Conservation (phyloP, 306 rosid genomes). For the Cucurbita ficifolia region DNA sequence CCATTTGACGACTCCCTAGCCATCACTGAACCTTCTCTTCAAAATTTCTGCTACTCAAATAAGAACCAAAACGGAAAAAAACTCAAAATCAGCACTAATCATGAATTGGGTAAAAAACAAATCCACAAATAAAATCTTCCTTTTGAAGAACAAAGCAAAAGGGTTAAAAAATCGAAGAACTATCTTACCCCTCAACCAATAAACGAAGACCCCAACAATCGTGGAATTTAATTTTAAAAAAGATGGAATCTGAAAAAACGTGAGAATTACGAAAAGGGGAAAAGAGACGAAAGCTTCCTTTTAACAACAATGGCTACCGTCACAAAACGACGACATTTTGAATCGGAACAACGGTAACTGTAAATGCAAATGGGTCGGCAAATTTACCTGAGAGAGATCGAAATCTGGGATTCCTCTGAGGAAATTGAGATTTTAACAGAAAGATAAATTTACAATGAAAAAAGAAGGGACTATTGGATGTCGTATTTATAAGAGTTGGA, state of each 20-base stretch:
- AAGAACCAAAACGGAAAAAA: background rate
- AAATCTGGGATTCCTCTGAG: background rate
- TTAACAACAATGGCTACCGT: background rate
- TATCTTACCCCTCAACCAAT: background rate
- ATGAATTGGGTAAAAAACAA: background rate
- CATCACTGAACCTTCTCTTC: slow-evolving; percentile 17
- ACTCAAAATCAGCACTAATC: background rate
- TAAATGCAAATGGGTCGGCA: background rate
- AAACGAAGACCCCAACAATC: background rate
- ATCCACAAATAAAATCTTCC: background rate
- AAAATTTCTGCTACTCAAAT: slow-evolving; percentile 15
- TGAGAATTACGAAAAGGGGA: background rate
- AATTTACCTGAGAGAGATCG: slow-evolving; percentile 6
- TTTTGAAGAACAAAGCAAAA: background rate
- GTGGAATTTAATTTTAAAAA: background rate
- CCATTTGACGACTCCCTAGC: slow-evolving; percentile 38
- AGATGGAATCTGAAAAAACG: background rate
- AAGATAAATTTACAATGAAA: background rate
- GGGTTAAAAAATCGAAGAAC: background rate
- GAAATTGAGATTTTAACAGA: background rate
- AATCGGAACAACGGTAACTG: background rate
- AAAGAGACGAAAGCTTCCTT: background rate
- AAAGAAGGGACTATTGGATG: background rate
- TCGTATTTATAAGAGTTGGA: background rate
- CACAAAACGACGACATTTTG: background rate